Conservation (phyloP, 2,329 filamentous ascomycete genomes). For the Cladophialophora psammophila region DNA sequence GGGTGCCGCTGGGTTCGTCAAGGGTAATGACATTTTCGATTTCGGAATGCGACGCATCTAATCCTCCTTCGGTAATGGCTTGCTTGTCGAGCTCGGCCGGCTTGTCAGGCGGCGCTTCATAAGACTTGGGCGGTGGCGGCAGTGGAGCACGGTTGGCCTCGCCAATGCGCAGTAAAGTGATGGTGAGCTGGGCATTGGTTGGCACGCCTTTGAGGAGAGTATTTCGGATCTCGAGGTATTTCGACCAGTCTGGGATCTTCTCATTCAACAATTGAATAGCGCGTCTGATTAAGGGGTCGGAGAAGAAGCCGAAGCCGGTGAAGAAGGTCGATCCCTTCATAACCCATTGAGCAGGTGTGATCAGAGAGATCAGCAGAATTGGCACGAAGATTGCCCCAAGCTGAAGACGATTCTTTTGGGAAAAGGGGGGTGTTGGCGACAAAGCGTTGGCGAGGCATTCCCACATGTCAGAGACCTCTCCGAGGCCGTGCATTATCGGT, state of each 20-base stretch:
- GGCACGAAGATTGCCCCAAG: slow-evolving; percentile 63
- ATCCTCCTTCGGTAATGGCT: slow-evolving; percentile 61
- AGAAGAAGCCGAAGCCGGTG: slow-evolving; percentile 79
- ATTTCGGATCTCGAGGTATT: slow-evolving; percentile 73
- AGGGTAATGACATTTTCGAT: slow-evolving; percentile 68
- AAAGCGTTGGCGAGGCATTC: slow-evolving; percentile 68
- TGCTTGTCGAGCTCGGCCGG: slow-evolving; percentile 62
- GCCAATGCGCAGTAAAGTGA: slow-evolving; percentile 81
- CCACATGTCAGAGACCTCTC: slow-evolving; percentile 67
- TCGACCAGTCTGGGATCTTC: slow-evolving; percentile 74
- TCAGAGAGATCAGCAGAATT: slow-evolving; percentile 60
- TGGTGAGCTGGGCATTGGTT: slow-evolving; percentile 82
- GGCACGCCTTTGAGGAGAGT: slow-evolving; percentile 81
- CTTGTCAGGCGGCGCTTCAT: slow-evolving; percentile 56
- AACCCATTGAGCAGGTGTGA: slow-evolving; percentile 66
- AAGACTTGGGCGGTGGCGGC: slow-evolving; percentile 64
- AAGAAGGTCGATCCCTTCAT: slow-evolving; percentile 71
- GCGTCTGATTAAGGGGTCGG: slow-evolving; percentile 73
- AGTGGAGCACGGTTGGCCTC: slow-evolving; percentile 82
- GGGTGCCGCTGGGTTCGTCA: slow-evolving; percentile 54
- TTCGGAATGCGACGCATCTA: slow-evolving; percentile 70
- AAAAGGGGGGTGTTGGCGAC: slow-evolving; percentile 70
- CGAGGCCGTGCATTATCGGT: slow-evolving; percentile 72
- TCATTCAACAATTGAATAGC: slow-evolving; percentile 59
- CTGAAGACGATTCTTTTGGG: slow-evolving; percentile 61